These are phyloP conservation scores for Ophiostoma ulmi DNA, from an alignment of 2,329 filamentous ascomycete species.

Conservation along the genomic window DNA sequence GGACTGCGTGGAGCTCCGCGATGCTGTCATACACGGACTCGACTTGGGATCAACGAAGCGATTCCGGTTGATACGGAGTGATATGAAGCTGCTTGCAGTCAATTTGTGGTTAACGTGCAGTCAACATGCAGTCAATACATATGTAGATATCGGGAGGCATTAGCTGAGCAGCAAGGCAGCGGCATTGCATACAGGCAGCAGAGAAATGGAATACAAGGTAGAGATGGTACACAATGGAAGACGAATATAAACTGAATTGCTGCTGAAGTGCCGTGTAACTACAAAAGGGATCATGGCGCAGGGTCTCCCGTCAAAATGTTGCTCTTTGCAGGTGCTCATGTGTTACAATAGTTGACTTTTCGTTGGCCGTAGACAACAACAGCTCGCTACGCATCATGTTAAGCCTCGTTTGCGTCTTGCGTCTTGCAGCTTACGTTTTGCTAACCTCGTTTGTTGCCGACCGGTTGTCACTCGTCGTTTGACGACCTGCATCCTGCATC, in stretches of 20 bases:
- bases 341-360: neutral
- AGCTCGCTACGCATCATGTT: neutral
- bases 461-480: neutral
- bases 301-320: neutral
- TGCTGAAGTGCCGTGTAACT: slow-evolving; percentile 7
- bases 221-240: neutral
- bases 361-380: neutral
- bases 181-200: neutral
- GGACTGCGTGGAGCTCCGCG: neutral
- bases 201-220: neutral
- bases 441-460: neutral
- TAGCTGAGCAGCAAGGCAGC: neutral
- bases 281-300: neutral
- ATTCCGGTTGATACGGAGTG: neutral
- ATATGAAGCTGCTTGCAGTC: neutral
- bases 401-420: neutral
- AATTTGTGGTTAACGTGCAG: neutral
- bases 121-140: neutral
- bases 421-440: neutral
- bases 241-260: neutral
- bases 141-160: neutral
- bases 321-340: neutral
- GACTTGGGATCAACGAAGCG: neutral
- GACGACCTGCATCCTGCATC: neutral
- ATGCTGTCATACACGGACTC: slow-evolving; percentile 4